Conservation (phyloP, 106 monocot genomes). For the Acorus gramineus region DNA sequence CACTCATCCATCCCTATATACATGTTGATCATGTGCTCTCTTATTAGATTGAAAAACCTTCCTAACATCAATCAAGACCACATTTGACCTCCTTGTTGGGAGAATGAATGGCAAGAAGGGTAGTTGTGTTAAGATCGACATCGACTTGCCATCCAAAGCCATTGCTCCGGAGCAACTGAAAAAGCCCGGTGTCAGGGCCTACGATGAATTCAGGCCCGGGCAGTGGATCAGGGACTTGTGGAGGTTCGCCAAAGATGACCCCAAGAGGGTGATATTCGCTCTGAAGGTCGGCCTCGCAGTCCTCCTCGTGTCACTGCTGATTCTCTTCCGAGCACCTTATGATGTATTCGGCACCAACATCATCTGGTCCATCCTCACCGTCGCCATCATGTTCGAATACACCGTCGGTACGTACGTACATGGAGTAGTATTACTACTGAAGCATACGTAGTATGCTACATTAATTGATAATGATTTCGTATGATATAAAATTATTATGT, state of each 20-base stretch:
- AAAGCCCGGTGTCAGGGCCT: neutral
- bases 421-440: too few species aligned
- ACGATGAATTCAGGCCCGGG: neutral
- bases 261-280: constrained; percentile 42
- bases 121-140: constrained; percentile 10
- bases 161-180: neutral
- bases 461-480: too few species aligned
- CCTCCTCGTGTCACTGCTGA: constrained; percentile 60
- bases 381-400: constrained; percentile 75
- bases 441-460: too few species aligned
- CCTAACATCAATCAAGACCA: too few species aligned
- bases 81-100: neutral
- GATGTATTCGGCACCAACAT: constrained; percentile 40
- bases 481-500: neutral
- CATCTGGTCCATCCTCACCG: constrained; percentile 80
- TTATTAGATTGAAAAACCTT: too few species aligned
- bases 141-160: neutral
- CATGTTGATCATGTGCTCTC: too few species aligned
- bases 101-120: constrained; percentile 28
- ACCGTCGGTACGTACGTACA: constrained; percentile 48
- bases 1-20: too few species aligned
- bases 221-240: constrained; percentile 48
- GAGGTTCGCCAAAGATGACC: constrained; percentile 51
- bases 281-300: constrained; percentile 58
- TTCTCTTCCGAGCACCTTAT: constrained; percentile 42